Percentiles rank a stretch among this genome's conserved stretches.
phyloP scores from a whole-genome alignment of 2,329 filamentous ascomycete species.

The Cordyceps pruinosa region DNA sequence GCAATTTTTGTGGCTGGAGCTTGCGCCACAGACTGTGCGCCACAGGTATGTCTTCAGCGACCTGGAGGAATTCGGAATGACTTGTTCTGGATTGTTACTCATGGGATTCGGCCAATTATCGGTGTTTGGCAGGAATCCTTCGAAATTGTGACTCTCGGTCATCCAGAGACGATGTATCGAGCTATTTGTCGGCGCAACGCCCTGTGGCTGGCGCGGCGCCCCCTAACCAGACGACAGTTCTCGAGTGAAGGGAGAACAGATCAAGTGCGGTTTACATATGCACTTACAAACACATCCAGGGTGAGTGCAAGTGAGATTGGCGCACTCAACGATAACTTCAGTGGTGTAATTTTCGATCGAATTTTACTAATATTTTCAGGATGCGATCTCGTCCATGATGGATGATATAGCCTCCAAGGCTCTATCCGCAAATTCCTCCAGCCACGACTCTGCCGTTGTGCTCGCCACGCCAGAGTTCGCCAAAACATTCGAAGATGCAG shows the following conservation, averaged over 20 bases:
- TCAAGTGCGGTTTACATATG: constrained; percentile 12
- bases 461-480: constrained; percentile 43
- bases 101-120: background rate
- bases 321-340: constrained; percentile 14
- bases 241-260: constrained; percentile 2
- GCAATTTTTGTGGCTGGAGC: constrained; percentile 12
- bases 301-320: background rate
- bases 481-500: constrained; percentile 38
- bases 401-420: constrained; percentile 18
- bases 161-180: background rate
- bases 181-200: background rate
- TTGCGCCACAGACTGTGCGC: constrained; percentile 11
- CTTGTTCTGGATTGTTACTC: background rate
- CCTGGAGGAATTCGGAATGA: background rate
- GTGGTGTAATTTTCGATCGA: background rate
- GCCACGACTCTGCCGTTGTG: constrained; percentile 39
- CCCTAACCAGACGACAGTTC: background rate
- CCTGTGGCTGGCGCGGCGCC: background rate
- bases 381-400: constrained; percentile 16
- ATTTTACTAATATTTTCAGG: constrained; percentile 16
- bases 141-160: background rate
- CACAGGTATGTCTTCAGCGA: background rate
- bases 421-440: constrained; percentile 22
- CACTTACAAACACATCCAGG: constrained; percentile 6
- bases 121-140: background rate